These are phyloP conservation scores for Plenodomus lindquistii DNA, from an alignment of 2,329 filamentous ascomycete species.

Conservation along the genomic window DNA sequence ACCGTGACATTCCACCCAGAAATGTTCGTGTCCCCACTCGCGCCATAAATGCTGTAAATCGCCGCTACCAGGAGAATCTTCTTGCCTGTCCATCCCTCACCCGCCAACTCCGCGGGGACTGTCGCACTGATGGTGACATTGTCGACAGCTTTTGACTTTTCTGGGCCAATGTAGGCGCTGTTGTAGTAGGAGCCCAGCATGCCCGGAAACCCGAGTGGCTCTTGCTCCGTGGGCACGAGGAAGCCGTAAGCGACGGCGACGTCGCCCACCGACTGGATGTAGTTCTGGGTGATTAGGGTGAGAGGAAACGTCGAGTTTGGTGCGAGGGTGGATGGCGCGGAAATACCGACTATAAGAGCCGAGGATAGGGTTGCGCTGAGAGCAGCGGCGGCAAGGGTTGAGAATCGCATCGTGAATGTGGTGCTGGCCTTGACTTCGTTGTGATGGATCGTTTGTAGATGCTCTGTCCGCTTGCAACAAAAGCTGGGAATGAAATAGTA, in stretches of 20 bases:
- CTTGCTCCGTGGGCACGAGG: conserved; percentile 1
- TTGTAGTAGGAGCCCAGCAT: conserved; percentile 37
- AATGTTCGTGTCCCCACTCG: conserved; percentile 9
- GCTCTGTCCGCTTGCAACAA: no score
- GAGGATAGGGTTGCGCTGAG: conserved; percentile 23
- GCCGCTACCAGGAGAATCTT: conserved; percentile 24
- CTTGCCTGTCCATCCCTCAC: conserved; percentile 11
- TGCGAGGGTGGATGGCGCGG: conserved; percentile 47
- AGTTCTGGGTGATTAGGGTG: conserved; percentile 48
- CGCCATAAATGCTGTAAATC: conserved; percentile 35
- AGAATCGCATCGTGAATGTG: conserved; percentile 19
- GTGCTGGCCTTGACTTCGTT: no score
- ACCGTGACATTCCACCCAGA: conserved; percentile 27
- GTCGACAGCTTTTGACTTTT: conserved; percentile 25
- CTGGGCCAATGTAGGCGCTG: conserved; percentile 42
- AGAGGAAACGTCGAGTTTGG: conserved; percentile 46
- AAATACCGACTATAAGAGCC: conserved; percentile 52
- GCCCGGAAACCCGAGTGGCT: conserved; percentile 23
- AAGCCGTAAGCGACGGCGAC: conserved; percentile 52
- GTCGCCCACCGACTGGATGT: conserved; percentile 53
- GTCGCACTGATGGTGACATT: conserved; percentile 28
- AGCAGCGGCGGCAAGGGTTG: conserved; percentile 17
- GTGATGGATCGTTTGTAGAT: no score
- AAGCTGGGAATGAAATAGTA: no score
- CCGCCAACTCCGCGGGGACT: conserved; percentile 11